phyloP scores from a whole-genome alignment of 108 stramenopile genomes.

The Conticribra guillardii region DNA sequence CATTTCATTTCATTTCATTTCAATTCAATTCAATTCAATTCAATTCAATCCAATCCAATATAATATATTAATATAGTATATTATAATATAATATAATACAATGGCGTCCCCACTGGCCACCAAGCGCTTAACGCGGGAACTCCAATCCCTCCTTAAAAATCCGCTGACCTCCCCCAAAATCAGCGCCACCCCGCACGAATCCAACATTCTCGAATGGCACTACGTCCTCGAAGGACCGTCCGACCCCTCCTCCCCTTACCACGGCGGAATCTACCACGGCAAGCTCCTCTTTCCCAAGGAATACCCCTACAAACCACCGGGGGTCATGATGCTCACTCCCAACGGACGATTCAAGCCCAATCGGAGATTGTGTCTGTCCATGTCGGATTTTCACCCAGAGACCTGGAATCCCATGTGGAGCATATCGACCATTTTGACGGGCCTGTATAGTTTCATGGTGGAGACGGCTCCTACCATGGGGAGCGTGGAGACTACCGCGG shows the following conservation, averaged over 20 bases:
- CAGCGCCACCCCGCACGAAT: conserved; percentile 69
- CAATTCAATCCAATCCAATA: no score
- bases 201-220: conserved; percentile 93
- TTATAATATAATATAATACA: no score
- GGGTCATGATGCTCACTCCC: conserved; percentile 95
- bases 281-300: conserved; percentile 84
- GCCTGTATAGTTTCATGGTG: conserved; percentile 96
- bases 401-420: conserved; percentile 95
- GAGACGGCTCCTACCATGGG: conserved; percentile 90
- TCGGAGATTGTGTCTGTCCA: conserved; percentile 87
- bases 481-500: conserved; percentile 75
- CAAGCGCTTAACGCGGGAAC: conserved; percentile 80
- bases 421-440: conserved; percentile 93
- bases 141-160: conserved; percentile 72
- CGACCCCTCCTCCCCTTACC: conserved; percentile 74
- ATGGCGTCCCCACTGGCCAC: conserved; percentile 84
- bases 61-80: no score
- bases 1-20: no score
- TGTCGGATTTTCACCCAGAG: conserved; percentile 96
- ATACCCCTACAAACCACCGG: conserved; percentile 96
- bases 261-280: conserved; percentile 77
- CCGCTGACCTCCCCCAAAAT: conserved; percentile 81
- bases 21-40: no score
- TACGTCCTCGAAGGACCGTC: conserved; percentile 93
- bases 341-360: conserved; percentile 89